Base-by-base conservation (phyloP, 768 basidiomycete genomes). In the Phaeotremella skinneri region DNA sequence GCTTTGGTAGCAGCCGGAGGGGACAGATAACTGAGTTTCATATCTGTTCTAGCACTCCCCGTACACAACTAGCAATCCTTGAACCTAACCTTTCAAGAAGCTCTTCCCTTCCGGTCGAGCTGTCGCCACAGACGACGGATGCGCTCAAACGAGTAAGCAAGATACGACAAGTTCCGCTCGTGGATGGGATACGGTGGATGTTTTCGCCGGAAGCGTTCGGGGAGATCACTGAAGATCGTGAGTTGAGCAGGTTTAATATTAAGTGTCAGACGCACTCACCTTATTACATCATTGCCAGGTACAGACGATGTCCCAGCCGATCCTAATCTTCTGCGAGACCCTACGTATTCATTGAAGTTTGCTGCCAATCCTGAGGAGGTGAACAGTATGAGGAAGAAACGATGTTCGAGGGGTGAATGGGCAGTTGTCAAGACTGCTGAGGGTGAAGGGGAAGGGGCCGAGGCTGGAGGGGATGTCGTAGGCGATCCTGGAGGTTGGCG, bases 51-150 rank as follows among this genome's bases (percentile, higher is more conserved):
- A 58, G 64, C 1, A 42, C 48, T 11, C 55, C 67, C 13, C 58
- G 59, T 27, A 43, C 54, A 3, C 65, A 66, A 34, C 55, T 72
- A 6, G 49, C 68, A 17, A 48, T 72, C n/a, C 68, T 72, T 9
- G 70, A 72, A 53, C 70, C 70, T 3, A 49, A 61, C 25, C 54
- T 72, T 6, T 37, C 54, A 30, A 11, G 27, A 3, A 9, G 30
- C 9, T 56, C 54, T 9, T 59, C 68, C 9, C 42, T 72, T 32
- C 70, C 70, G 6, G 62, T 72, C 39, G 43, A 45, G 23, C 30
- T 72, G 13, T 53, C 50, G 16, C 13, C 34, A 39, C 11, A 30
- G 17, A 11, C 39, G 14, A 34, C 56, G n/a, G 61, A 56, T 27
- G 52, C 37, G 52, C 30, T 27, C 37, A 49, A 20, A 9, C 37